Base-by-base conservation (phyloP, 768 basidiomycete species). In the Xanthoconium purpureum region DNA sequence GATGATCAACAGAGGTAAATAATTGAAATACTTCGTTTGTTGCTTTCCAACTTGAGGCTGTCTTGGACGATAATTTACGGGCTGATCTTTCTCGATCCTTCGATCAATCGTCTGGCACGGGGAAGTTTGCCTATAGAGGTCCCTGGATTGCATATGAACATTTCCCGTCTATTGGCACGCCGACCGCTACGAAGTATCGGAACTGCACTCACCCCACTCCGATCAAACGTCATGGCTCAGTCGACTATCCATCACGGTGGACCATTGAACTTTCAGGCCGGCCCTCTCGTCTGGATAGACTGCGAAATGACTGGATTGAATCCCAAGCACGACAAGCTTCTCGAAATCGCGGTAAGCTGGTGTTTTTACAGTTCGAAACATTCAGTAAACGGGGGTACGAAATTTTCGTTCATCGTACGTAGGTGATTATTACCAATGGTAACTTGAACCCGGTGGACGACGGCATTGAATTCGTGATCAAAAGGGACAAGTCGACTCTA, bases 351-450 rank as follows among this genome's bases (percentile, higher is more conserved):
- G 12, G 89, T 66, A 44, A 47, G 66, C 55, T 1, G 17, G 47
- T 20, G 17, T n/a, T 45, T 32, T 24, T 11, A 24, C 18, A 1
- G 2, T 17, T 20, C 15, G 4, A 12, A 6, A 29, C 18, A 29
- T 24, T 5, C 6, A 1, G 14, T 29, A 15, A 36, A 49, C 5
- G 10, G 6, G 29, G 2, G 18, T 5, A 20, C 29, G 30, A 36
- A 29, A 17, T 10, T n/a, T n/a, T 12, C n/a, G 5, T 18, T 5
- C 24, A 24, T 24, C 24, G 24, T 67, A 94, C 33, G 17, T 67
- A 94, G 78, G 91, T 96, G 38, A 74, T 97, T 35, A 90, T 98
- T 56, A 96, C 94, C 3, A 79, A 96, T 63, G 93, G 93, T 5
- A 80, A 92, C 60, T 74, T 98, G 39, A 80, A 91, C 28, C 67